Evolutionary conservation across 371 early-diverging fungal genomes (phyloP), one percentile per base, ranked within the genome.

Genomic region (Paraphysoderma sedebokerense): DNA sequence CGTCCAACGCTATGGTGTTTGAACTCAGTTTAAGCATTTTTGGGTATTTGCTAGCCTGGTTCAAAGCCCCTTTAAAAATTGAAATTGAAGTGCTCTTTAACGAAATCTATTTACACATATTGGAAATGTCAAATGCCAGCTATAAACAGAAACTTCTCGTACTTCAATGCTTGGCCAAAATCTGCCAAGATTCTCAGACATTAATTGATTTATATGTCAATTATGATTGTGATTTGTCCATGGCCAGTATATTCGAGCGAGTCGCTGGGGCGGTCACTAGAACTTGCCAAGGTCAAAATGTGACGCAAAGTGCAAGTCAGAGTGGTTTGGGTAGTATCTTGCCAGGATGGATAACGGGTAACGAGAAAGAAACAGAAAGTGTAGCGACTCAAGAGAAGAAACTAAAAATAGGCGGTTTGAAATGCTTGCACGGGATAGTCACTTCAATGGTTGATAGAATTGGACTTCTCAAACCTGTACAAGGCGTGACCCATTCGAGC

Each of bases 11-110:
- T 0, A 79, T 78, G 54, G 81, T 91, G 9, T 84, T 85, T 53
- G 90, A 89, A 34, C 68, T 81, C 42, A 74, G 81, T 6, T 67
- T 89, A 45, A 79, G 80, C 32, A 80, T 90, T 23, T 81, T 91
- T 47, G 86, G 79, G 61, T 70, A 70, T 39, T 69, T 82, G 0
- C 60, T 90, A 38, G 62, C 70, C 36, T 70, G 77, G 8, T 56
- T 87, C 45, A 67, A 89, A 22, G 57, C 63, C 9, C 76, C 73
- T 46, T 51, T 92, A 51, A 87, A 86, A 59, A 76, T 67, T 17
- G 85, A 87, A 50, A 51, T 89, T 4, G 79, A 80, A 27, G 78
- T 82, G 13, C 63, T 89, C 38, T 68, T 89, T 45, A 74, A 77
- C 20, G 85, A 85, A 58, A 77, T 89, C 47, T 67, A 77, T 30